Evolutionary conservation across 1,284 basidiomycete genomes (phyloP).

Genomic region (Sanghuangporus sanghuang): DNA sequence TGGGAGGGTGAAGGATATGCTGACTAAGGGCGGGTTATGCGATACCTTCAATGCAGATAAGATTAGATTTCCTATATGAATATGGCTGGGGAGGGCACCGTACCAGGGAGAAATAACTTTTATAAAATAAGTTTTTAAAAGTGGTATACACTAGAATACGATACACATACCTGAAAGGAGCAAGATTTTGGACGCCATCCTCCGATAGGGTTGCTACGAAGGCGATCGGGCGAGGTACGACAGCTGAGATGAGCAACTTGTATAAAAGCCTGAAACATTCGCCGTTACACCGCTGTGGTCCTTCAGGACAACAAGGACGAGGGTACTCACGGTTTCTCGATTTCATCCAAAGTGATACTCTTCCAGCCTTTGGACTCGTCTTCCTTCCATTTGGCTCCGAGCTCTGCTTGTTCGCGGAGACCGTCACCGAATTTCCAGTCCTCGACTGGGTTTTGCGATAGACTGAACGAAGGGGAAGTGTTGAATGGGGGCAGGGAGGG

Average conservation of each 20-base stretch:
- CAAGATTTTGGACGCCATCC: conserved; percentile 58
- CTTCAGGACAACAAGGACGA: background rate
- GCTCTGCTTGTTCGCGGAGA: conserved; percentile 28
- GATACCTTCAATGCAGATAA: conserved; percentile 34
- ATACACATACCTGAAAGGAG: conserved; percentile 64
- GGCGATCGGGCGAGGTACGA: no score
- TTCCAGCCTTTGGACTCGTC: conserved; percentile 34
- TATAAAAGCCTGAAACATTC: no score
- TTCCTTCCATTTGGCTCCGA: conserved; percentile 29
- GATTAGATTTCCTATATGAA: background rate
- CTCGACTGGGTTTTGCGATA: conserved; percentile 44
- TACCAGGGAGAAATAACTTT: conserved; percentile 61
- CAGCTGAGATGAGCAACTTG: conserved; percentile 59
- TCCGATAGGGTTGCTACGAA: no score
- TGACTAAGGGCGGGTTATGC: conserved; percentile 62
- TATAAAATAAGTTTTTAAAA: no score
- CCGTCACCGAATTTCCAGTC: conserved; percentile 52
- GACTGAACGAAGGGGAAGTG: conserved; percentile 18
- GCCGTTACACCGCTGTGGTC: conserved; percentile 22
- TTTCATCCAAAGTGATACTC: conserved; percentile 39
- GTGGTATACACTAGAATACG: no score
- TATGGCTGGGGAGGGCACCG: background rate
- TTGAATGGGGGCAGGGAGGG: no score
- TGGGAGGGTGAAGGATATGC: conserved; percentile 50
- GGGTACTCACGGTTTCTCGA: conserved; percentile 27